phyloP scores from a whole-genome alignment of 805 yeast genomes.

The Candida anglica region DNA sequence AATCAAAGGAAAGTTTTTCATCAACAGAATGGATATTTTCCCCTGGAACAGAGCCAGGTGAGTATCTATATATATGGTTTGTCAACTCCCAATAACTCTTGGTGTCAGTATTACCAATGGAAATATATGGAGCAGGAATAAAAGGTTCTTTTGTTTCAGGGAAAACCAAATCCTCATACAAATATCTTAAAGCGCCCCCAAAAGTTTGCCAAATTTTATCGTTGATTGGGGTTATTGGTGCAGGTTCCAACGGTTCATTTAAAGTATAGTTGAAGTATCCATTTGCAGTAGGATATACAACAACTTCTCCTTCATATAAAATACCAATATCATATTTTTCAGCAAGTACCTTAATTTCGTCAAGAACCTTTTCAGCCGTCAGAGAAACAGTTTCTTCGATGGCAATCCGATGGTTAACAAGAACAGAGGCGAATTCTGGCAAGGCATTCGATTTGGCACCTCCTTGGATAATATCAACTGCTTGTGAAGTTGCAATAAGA shows the following conservation, averaged over 20 bases:
- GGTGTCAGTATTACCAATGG: slow-evolving; percentile 41
- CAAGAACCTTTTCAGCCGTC: slow-evolving; percentile 28
- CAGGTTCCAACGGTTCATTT: slow-evolving; percentile 27
- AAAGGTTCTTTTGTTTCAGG: slow-evolving; percentile 20
- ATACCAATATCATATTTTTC: slow-evolving; percentile 34
- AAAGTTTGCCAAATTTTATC: slow-evolving; percentile 30
- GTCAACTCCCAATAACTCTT: slow-evolving; percentile 39
- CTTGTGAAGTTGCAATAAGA: slow-evolving; percentile 45
- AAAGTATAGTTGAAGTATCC: slow-evolving; percentile 31
- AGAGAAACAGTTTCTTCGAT: slow-evolving; percentile 36
- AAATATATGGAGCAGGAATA: slow-evolving; percentile 30
- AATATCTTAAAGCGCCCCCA: slow-evolving; percentile 34
- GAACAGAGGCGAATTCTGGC: slow-evolving; percentile 43
- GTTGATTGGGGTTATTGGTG: slow-evolving; percentile 33
- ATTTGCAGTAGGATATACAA: slow-evolving; percentile 17
- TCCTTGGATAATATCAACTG: slow-evolving; percentile 43
- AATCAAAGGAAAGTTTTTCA: slow-evolving; percentile 26
- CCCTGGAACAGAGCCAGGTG: slow-evolving; percentile 19
- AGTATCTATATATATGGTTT: slow-evolving; percentile 32
- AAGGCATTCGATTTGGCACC: slow-evolving; percentile 50
- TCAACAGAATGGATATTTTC: slow-evolving; percentile 31
- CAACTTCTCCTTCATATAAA: slow-evolving; percentile 19
- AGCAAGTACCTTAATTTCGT: slow-evolving; percentile 29
- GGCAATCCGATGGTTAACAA: slow-evolving; percentile 45
- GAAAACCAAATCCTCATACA: slow-evolving; percentile 31